phyloP scores from a whole-genome alignment of 2,329 filamentous ascomycete genomes.

The Aspergillaceae sp. region DNA sequence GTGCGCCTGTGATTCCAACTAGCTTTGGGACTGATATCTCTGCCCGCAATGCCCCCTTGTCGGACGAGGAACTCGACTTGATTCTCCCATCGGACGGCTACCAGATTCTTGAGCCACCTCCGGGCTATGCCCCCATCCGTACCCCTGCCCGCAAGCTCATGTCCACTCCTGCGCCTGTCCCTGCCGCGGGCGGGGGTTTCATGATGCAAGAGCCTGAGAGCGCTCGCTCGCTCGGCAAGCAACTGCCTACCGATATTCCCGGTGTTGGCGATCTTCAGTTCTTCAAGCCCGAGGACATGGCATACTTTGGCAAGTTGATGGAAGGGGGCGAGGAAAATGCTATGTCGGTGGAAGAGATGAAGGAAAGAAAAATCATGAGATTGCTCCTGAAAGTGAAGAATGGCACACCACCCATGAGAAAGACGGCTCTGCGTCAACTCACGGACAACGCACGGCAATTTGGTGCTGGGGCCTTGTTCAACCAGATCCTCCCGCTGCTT shows the following conservation, averaged over 20 bases:
- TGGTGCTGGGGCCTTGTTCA: conserved; percentile 86
- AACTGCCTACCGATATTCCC: conserved; percentile 88
- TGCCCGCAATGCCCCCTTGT: conserved; percentile 68
- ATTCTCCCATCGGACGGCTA: conserved; percentile 90
- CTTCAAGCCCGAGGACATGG: conserved; percentile 98
- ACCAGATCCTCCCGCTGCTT: conserved; percentile 89
- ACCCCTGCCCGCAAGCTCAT: conserved; percentile 67
- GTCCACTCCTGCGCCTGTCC: conserved; percentile 59
- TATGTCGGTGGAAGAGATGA: conserved; percentile 87
- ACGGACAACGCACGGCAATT: conserved; percentile 97
- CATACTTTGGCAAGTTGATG: conserved; percentile 95
- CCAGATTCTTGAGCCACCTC: conserved; percentile 80
- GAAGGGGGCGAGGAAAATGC: conserved; percentile 87
- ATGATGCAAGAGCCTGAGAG: conserved; percentile 96
- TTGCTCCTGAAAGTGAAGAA: conserved; percentile 97
- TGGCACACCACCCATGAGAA: conserved; percentile 95
- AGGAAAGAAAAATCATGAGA: conserved; percentile 98
- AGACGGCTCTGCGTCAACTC: conserved; percentile 91
- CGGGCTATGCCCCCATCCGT: conserved; percentile 79
- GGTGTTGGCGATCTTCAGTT: conserved; percentile 94
- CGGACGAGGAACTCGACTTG: conserved; percentile 87
- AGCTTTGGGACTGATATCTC: conserved; percentile 75
- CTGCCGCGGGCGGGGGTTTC: conserved; percentile 64
- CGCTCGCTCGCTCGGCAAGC: conserved; percentile 72
- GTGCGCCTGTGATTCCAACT: conserved; percentile 44